phyloP scores from a whole-genome alignment of 306 rosid species.

The Oemleria cerasiformis region DNA sequence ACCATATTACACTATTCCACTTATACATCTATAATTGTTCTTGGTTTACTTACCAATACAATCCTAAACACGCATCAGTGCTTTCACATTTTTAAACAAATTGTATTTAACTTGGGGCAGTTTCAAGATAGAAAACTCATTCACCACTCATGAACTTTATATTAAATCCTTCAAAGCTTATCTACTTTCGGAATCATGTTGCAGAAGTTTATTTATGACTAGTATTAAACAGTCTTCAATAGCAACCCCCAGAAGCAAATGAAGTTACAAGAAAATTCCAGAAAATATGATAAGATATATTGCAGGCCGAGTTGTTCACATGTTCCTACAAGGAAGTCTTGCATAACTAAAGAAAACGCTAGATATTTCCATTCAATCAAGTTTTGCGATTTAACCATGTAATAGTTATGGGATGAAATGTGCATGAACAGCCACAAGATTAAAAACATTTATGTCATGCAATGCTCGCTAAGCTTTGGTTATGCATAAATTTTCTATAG shows the following conservation, averaged over 20 bases:
- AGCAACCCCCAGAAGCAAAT: background rate
- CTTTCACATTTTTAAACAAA: background rate
- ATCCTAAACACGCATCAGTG: background rate
- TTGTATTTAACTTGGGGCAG: background rate
- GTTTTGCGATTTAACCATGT: background rate
- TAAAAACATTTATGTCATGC: background rate
- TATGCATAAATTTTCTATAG: background rate
- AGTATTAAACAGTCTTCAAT: background rate
- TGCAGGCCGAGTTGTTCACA: background rate
- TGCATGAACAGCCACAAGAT: background rate
- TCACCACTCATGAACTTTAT: background rate
- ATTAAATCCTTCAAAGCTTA: background rate
- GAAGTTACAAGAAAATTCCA: background rate
- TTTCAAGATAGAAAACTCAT: background rate
- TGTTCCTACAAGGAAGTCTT: background rate
- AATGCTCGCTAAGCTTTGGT: background rate
- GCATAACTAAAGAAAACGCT: background rate
- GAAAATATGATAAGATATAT: background rate
- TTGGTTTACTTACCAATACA: background rate
- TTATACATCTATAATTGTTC: background rate
- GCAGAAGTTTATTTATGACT: background rate
- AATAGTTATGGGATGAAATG: slow-evolving; percentile 1
- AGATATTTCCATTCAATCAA: background rate
- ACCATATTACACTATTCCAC: background rate
- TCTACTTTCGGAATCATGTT: background rate